A percentile compares a stretch with the other conserved stretches of the same genome.
These are phyloP conservation scores for Xylaria sp. DNA, from an alignment of 2,329 filamentous ascomycete species.

Conservation along the genomic window DNA sequence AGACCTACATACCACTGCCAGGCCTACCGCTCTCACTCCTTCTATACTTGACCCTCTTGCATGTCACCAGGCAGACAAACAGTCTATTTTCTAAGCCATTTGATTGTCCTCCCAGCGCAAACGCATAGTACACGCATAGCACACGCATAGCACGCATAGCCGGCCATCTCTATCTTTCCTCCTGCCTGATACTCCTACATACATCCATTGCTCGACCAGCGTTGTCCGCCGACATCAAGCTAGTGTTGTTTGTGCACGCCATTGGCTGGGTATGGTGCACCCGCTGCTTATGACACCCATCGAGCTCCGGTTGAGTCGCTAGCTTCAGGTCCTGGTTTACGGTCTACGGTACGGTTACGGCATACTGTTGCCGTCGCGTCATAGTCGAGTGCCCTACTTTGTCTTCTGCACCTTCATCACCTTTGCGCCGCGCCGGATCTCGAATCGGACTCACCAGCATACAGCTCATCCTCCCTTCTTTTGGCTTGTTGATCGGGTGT, in stretches of 20 bases:
- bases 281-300: conserved; percentile 41
- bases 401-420: conserved; percentile 24
- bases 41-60: conserved; percentile 23
- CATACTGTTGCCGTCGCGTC: conserved; percentile 12
- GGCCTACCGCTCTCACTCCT: conserved; percentile 12
- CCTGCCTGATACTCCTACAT: conserved; percentile 17
- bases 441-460: conserved; percentile 35
- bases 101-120: conserved; percentile 19
- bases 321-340: conserved; percentile 42
- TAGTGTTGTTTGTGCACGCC: conserved; percentile 18
- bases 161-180: conserved; percentile 20
- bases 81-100: conserved; percentile 3
- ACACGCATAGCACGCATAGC: conserved; percentile 22
- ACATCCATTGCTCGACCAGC: conserved; percentile 13
- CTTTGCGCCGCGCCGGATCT: conserved; percentile 39
- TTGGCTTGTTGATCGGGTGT: conserved; percentile 13
- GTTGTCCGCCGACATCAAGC: conserved; percentile 9
- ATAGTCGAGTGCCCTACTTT: conserved; percentile 39
- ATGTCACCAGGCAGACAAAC: conserved; percentile 16
- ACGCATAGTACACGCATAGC: conserved; percentile 21
- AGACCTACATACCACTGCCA: conserved; percentile 19
- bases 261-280: conserved; percentile 42
- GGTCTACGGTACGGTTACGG: conserved; percentile 28
- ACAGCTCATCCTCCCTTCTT: conserved; percentile 8
- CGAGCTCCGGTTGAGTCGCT: conserved; percentile 46